Percentiles rank a stretch among this genome's conserved stretches.
phyloP scores from a whole-genome alignment of 1,139 yeast species.

The Komagataea norvegica region DNA sequence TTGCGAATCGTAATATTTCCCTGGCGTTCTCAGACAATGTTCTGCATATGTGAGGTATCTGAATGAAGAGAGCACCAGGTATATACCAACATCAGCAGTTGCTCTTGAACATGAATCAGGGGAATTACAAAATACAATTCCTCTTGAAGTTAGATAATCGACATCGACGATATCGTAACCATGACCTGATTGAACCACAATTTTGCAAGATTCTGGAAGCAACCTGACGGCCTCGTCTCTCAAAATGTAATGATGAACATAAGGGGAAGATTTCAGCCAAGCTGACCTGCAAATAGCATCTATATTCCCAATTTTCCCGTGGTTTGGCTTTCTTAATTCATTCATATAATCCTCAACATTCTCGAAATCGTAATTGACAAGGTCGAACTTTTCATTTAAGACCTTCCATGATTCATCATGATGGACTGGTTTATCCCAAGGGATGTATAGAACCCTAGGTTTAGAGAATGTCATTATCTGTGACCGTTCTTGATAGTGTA shows the following conservation, averaged over 20 bases:
- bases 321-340: constrained; percentile 31
- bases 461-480: constrained; percentile 6
- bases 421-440: constrained; percentile 33
- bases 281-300: constrained; percentile 34
- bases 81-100: constrained; percentile 35
- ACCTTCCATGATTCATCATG: constrained; percentile 33
- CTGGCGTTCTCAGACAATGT: constrained; percentile 31
- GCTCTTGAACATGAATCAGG: constrained; percentile 36
- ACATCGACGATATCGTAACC: constrained; percentile 39
- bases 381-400: constrained; percentile 31
- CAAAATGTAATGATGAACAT: constrained; percentile 32
- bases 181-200: constrained; percentile 35
- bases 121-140: constrained; percentile 34
- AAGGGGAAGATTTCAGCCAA: constrained; percentile 35
- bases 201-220: constrained; percentile 33
- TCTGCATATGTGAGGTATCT: constrained; percentile 33
- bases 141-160: constrained; percentile 30
- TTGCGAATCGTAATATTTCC: constrained; percentile 30
- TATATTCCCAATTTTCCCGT: constrained; percentile 32
- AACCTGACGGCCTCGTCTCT: constrained; percentile 30
- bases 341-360: constrained; percentile 32
- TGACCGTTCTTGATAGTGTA: too few relatives aligned
- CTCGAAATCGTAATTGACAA: constrained; percentile 32
- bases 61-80: constrained; percentile 30
- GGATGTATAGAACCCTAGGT: constrained; percentile 34